Base-by-base conservation (phyloP, 2,329 filamentous ascomycete species). In the Triangularia setosa region DNA sequence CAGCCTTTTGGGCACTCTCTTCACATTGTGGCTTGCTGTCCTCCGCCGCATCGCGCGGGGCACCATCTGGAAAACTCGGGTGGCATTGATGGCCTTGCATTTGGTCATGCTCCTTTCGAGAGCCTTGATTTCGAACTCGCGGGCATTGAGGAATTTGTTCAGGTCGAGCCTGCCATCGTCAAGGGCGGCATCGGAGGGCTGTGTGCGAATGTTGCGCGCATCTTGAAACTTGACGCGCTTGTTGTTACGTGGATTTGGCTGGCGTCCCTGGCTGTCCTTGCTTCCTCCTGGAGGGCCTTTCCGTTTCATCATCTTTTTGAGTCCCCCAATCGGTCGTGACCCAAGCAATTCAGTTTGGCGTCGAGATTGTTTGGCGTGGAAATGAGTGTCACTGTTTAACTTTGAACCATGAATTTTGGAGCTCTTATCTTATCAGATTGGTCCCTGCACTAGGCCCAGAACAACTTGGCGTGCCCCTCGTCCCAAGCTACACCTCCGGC, bases 21-120 rank as follows among this genome's bases (percentile, higher is more conserved):
- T 96, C 35, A 91, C 90, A 83, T 99, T 97, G 78, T 99, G 95
- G 75, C 93, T 97, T 21, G 94, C 95, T 0, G 94, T 97, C 71
- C 95, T 84, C 68, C 95, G 84, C 69, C 95, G 84, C 84, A 99
- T 79, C 58, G 89, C 88, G 69, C 92, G 86, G 1, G 95, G 95
- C 4, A 99, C 90, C 70, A 92, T 87, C 76, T 99, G 95, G 73
- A 98, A 98, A 14, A 94, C 93, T 60, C 94, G 85, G 64, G 86
- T 88, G 53, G 85, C 80, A 61, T 81, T 79, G 44, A 80, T 79
- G 4, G 78, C 78, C 75, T 90, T 93, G 56, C 91, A 90, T 35
- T 85, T 87, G 62, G 84, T 83, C 84, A 98, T 95, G 65, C 91
- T 92, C 72, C 89, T 83, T 74, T 97, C 91, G 56, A 98, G 80